Evolutionary conservation across 1,284 basidiomycete genomes (phyloP).

Genomic region (Cryptococcus wingfieldii): DNA sequence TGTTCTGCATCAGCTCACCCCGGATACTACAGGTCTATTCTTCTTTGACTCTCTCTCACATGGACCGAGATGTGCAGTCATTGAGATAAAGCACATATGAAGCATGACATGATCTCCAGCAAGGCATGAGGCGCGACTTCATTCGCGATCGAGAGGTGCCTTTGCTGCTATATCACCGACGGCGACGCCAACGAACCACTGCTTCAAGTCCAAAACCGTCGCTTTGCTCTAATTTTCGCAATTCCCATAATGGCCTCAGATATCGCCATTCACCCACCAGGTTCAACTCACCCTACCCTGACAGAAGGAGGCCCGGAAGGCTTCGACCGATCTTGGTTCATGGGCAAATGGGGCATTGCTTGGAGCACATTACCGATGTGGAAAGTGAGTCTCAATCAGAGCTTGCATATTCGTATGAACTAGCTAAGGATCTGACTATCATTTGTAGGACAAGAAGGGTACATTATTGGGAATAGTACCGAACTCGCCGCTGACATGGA

Average conservation of each 20-base stretch:
- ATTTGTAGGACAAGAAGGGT: conserved; percentile 43
- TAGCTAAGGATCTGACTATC: background rate
- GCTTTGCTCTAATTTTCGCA: background rate
- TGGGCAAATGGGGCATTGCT: conserved; percentile 53
- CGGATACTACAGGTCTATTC: too few species aligned
- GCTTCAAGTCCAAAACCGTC: background rate
- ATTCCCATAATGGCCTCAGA: background rate
- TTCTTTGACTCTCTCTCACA: too few species aligned
- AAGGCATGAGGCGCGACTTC: too few species aligned
- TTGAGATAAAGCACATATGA: too few species aligned
- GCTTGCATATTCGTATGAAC: background rate
- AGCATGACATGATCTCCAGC: too few species aligned
- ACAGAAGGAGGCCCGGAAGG: conserved; percentile 27
- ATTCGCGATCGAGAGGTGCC: too few species aligned
- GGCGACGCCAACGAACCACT: too few species aligned
- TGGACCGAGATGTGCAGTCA: too few species aligned
- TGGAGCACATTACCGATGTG: conserved; percentile 54
- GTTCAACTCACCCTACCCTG: conserved; percentile 34
- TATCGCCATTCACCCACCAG: conserved; percentile 25
- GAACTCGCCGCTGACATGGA: background rate
- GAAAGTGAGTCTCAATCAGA: conserved; percentile 45
- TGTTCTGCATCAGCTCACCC: too few species aligned
- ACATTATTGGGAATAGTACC: background rate
- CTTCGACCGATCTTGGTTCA: conserved; percentile 47
- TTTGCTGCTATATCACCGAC: too few species aligned